phyloP scores from a whole-genome alignment of 2,329 filamentous ascomycete genomes.

The Xylariaceae sp. region DNA sequence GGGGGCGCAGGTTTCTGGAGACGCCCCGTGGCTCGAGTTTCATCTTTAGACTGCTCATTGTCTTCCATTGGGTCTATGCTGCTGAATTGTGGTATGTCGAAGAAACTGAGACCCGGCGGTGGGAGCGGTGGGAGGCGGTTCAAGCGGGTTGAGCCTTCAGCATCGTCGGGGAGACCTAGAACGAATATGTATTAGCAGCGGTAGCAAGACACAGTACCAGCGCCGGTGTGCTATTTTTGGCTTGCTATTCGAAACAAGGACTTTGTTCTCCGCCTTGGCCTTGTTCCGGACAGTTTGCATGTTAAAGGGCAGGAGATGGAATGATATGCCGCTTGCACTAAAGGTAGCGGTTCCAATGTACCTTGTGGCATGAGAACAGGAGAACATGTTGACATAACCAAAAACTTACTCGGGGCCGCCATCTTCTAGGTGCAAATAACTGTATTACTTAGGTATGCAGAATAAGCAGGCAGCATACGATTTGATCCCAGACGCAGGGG shows the following conservation, averaged over 20 bases:
- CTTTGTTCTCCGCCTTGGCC: too few species aligned
- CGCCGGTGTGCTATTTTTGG: slow-evolving; percentile 25
- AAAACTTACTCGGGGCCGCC: slow-evolving; percentile 17
- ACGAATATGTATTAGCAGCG: slow-evolving; percentile 28
- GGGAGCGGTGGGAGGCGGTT: slow-evolving; percentile 17
- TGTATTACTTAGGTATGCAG: too few species aligned
- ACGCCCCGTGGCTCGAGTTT: slow-evolving; percentile 11
- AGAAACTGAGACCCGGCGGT: slow-evolving; percentile 5
- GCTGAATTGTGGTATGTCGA: slow-evolving; percentile 1
- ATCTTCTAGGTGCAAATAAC: slow-evolving; percentile 16
- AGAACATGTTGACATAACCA: slow-evolving; percentile 2
- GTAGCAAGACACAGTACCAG: slow-evolving; percentile 28
- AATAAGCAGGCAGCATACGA: too few species aligned
- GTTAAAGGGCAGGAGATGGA: slow-evolving; percentile 1
- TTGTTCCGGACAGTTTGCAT: too few species aligned
- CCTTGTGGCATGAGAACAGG: neutral
- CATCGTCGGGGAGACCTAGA: too few species aligned
- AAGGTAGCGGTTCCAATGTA: neutral
- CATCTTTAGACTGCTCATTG: slow-evolving; percentile 3
- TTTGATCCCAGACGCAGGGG: too few species aligned
- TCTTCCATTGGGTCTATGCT: slow-evolving; percentile 4
- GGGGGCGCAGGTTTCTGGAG: slow-evolving; percentile 23
- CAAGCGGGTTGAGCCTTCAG: slow-evolving; percentile 6
- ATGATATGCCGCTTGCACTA: slow-evolving; percentile 6
- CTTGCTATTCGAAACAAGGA: slow-evolving; percentile 12